Evolutionary conservation across 805 yeast species (phyloP).

Genomic region (Yamadazyma laniorum): DNA sequence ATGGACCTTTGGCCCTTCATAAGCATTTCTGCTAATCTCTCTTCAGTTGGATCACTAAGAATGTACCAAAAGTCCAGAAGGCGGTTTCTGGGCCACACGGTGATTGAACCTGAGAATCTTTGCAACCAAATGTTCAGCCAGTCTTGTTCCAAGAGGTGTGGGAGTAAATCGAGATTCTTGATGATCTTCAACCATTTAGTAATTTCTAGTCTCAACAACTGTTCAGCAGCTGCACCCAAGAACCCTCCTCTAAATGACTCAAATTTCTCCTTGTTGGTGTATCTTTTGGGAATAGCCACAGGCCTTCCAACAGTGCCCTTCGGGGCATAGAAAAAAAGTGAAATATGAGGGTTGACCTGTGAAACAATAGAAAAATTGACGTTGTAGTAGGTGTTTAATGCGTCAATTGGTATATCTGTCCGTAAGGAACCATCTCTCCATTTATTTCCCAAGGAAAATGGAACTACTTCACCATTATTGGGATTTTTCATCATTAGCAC

Average conservation of each 20-base stretch:
- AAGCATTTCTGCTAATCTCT: conserved; percentile 53
- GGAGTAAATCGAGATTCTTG: conserved; percentile 63
- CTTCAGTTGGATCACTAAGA: conserved; percentile 65
- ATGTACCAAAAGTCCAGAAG: conserved; percentile 61
- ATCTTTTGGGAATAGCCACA: conserved; percentile 52
- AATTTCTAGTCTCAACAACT: conserved; percentile 67
- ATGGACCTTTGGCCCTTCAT: conserved; percentile 62
- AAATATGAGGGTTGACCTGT: conserved; percentile 81
- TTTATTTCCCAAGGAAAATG: conserved; percentile 70
- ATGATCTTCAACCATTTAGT: conserved; percentile 73
- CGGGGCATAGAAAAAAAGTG: conserved; percentile 73
- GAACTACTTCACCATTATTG: conserved; percentile 42
- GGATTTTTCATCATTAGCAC: conserved; percentile 67
- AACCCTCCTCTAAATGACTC: conserved; percentile 71
- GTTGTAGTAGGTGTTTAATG: conserved; percentile 70
- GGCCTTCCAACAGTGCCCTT: conserved; percentile 81
- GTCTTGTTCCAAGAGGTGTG: conserved; percentile 68
- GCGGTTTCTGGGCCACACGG: conserved; percentile 69
- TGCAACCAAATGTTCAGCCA: conserved; percentile 80
- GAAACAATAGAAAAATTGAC: conserved; percentile 75
- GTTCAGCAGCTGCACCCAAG: conserved; percentile 68
- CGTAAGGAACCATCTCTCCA: conserved; percentile 80
- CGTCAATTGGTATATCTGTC: conserved; percentile 75
- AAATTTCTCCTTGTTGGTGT: conserved; percentile 29
- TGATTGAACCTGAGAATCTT: conserved; percentile 69